Conservation (phyloP, 2,329 filamentous ascomycete genomes). For the Penicillium sp. region DNA sequence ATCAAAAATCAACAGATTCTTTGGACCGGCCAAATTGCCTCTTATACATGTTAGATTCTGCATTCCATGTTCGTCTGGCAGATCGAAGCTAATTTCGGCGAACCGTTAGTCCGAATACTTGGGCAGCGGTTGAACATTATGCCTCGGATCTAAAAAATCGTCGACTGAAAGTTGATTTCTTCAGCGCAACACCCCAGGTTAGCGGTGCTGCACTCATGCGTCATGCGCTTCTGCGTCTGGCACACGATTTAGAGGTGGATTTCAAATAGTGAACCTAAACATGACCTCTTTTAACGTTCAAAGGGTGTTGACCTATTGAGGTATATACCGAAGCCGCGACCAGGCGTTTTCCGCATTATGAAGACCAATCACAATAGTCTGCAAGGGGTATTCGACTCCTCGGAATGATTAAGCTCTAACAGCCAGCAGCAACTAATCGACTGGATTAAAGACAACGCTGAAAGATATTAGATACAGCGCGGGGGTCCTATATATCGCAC, state of each 20-base stretch:
- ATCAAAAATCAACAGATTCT: background rate
- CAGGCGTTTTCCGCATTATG: too few species aligned
- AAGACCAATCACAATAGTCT: too few species aligned
- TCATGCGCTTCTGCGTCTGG: background rate
- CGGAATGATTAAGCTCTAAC: too few species aligned
- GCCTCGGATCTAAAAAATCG: background rate
- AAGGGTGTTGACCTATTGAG: too few species aligned
- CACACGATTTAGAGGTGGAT: background rate
- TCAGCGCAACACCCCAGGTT: slow-evolving; percentile 1
- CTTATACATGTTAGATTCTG: background rate
- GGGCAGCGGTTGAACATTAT: background rate
- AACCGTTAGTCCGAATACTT: background rate
- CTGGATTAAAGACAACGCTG: too few species aligned
- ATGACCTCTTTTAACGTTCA: too few species aligned
- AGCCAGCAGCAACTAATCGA: too few species aligned
- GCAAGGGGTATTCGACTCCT: too few species aligned
- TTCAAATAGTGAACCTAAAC: background rate
- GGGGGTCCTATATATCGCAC: too few species aligned
- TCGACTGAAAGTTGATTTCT: background rate
- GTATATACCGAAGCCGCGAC: too few species aligned
- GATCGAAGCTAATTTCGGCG: background rate
- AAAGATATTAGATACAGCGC: too few species aligned
- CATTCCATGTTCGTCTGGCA: background rate
- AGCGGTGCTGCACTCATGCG: background rate
- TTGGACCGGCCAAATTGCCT: background rate